Conservation (phyloP, 192 early-diverging fungal species). For the Umbelopsis sp. region DNA sequence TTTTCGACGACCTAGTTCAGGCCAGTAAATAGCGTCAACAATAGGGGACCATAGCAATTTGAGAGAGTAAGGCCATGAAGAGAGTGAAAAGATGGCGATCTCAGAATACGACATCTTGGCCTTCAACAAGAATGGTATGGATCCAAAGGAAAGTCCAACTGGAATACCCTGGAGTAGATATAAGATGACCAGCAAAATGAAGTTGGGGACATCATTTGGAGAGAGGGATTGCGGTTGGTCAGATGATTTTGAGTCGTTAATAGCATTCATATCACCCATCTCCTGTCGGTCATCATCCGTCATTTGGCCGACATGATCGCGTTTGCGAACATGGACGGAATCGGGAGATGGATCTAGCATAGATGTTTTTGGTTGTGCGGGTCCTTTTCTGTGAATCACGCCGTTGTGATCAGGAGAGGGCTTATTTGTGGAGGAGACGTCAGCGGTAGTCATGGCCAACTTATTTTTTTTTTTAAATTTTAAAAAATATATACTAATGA, state of each 20-base stretch:
- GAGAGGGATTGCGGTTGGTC: not conserved
- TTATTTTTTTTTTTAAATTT: not conserved
- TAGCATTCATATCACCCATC: not conserved
- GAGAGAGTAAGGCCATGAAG: slow-evolving; percentile 95
- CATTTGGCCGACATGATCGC: not conserved
- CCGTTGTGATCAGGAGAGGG: slow-evolving; percentile 10
- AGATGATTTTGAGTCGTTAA: not conserved
- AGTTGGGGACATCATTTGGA: not conserved
- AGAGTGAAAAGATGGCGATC: slow-evolving; percentile 92
- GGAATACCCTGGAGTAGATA: slow-evolving; percentile 95
- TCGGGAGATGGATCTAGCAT: slow-evolving; percentile 15
- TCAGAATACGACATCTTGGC: slow-evolving; percentile 89
- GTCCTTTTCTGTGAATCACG: not conserved
- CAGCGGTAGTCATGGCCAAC: slow-evolving; percentile 10
- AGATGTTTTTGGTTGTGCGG: not conserved
- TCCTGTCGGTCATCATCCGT: slow-evolving; percentile 6
- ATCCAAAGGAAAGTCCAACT: slow-evolving; percentile 87
- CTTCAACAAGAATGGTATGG: slow-evolving; percentile 94
- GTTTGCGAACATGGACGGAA: slow-evolving; percentile 15
- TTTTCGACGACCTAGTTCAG: slow-evolving; percentile 86
- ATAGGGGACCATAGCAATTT: slow-evolving; percentile 99
- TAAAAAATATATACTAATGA: not conserved
- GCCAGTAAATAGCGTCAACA: slow-evolving; percentile 87
- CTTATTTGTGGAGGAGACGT: slow-evolving; percentile 20
- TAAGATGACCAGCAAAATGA: slow-evolving; percentile 15